Base-by-base conservation (phyloP, 805 yeast genomes). In the Nakazawaea wyomingensis region DNA sequence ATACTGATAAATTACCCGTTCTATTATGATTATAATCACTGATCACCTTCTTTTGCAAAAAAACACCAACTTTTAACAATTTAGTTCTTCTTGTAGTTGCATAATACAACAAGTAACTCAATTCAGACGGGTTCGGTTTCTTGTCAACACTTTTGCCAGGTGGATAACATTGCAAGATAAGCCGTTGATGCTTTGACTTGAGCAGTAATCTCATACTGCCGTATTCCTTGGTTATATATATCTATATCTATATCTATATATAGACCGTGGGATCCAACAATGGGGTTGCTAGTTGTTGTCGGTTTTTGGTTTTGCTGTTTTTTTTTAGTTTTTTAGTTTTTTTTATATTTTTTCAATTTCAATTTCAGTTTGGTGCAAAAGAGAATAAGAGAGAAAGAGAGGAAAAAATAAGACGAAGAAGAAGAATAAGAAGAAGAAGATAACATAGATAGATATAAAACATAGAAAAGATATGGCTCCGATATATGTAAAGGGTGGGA, bases 121-220 rank as follows among this genome's bases (percentile, higher is more conserved):
- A 72, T 60, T 93, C 98, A 17, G 95, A 87, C 2, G 95, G 80
- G 60, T 91, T 90, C 13, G 99, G 96, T 54, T 84, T 82, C 65
- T 90, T 90, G 56, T 90, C 98, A 5, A 75, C 74, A 6, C 80
- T 82, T 48, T 88, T 74, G 2, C 97, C 96, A 2, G 93, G 76
- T 5, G 96, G 98, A 60, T 91, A 91, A 67, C 98, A 93, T 61
- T 87, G 96, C 40, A 84, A 74, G 30, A 93, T 85, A 55, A 90
- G 71, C 56, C 86, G 81, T 62, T 90, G 97, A 61, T 90, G 98
- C 59, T 91, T 90, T 2, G 96, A 85, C 35, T 72, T 69, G 54
- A 78, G 77, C 26, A 76, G 52, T 8, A 62, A 44, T 65, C 28
- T 39, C 41, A 41, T 46, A 11, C 21, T 43, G 22, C 32, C 13